Evolutionary conservation across 164 flowering plant species (phyloP).

Genomic region (Sedum album): DNA sequence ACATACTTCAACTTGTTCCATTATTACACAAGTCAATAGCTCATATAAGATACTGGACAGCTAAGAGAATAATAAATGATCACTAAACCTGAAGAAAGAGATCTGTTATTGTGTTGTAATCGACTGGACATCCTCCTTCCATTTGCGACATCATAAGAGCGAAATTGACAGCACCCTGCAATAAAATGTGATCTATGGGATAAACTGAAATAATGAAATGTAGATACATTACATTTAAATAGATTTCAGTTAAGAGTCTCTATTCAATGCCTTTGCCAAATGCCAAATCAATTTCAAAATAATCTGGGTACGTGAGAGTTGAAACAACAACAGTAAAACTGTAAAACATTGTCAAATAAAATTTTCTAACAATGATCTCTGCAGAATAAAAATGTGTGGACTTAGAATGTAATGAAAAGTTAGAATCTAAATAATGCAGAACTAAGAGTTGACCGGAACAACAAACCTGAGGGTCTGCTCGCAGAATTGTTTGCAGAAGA

Average conservation of each 20-base stretch:
- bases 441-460: neutral
- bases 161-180: slow-evolving; percentile 97
- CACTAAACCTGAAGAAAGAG: slow-evolving; percentile 87
- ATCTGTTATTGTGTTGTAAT: slow-evolving; percentile 97
- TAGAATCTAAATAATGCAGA: neutral
- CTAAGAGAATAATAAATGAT: neutral
- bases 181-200: slow-evolving; percentile 1
- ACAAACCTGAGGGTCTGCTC: slow-evolving; percentile 93
- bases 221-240: neutral
- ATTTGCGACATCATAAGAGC: slow-evolving; percentile 99
- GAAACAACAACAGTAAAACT: too few species aligned
- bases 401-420: neutral
- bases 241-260: neutral
- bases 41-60: neutral
- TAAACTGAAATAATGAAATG: neutral
- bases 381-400: neutral
- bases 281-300: neutral
- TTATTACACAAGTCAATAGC: neutral
- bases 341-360: too few species aligned
- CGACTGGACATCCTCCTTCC: slow-evolving; percentile 99
- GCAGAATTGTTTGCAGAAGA: slow-evolving; percentile 94
- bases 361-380: too few species aligned
- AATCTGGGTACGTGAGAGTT: too few species aligned
- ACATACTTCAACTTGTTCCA: neutral
- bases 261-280: neutral